Evolutionary conservation across 192 early-diverging fungal genomes (phyloP), one percentile per base, ranked within the genome.

Genomic region (Pilaira anomala): DNA sequence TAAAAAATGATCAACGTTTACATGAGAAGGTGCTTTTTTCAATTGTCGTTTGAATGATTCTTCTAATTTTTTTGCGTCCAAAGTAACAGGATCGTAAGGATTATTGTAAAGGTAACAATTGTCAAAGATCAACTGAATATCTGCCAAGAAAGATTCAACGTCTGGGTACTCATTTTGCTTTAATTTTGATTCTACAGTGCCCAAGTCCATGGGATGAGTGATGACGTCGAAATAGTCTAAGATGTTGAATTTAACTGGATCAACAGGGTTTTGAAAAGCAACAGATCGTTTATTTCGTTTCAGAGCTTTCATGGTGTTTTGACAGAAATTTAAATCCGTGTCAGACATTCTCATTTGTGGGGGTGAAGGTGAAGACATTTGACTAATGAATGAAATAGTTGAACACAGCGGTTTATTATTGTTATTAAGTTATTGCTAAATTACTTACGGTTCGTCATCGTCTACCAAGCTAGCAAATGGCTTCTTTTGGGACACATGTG

Each of bases 51-150:
- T 77, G 63, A 91, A 89, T 52, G 84, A 71, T 3, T 68, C 72
- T 60, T 92, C 85, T 1, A 93, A 49, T 39, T 85, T 84, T 19
- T 75, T 70, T 0, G 86, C 89, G 72, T 85, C 84, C 28, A 71
- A 65, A 7, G 84, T 84, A 6, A 90, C 78, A 12, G 83, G 81
- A 18, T 88, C 81, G 11, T 86, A 80, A 40, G 65, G 71, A 5
- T 90, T 88, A 60, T 93, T 93, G 71, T 91, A 93, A 16, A 84
- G 61, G 66, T 84, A 88, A 73, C 91, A 92, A 68, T 93, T 93
- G 62, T 77, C 68, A 28, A 91, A 87, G 65, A 92, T 88, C 12
- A 91, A 79, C 25, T 80, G 79, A 29, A 91, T 79, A 46, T 84
- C 83, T 4, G 24, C 46, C 9, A 75, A 49, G 46, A 80, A 84